Percentiles rank a stretch among this genome's conserved stretches.
These are phyloP conservation scores for Coix lacrymajobi DNA, from an alignment of 176 grass and related monocot species.

Conservation along the genomic window DNA sequence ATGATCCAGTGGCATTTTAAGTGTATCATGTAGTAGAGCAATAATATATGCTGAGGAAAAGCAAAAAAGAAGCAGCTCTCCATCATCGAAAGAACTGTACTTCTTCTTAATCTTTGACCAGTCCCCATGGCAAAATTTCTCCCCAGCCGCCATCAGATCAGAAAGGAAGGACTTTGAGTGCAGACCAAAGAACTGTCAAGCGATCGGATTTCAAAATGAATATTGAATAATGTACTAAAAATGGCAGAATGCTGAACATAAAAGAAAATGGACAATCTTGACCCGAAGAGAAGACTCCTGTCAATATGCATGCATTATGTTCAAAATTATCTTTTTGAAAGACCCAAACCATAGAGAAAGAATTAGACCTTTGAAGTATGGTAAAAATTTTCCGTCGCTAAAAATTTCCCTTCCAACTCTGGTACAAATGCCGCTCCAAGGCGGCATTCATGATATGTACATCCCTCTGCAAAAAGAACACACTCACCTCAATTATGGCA, in stretches of 20 bases:
- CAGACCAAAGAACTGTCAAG: slow-evolving; percentile 76
- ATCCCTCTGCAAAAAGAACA: slow-evolving; percentile 53
- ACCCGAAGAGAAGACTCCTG: neutral
- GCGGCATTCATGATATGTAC: slow-evolving; percentile 53
- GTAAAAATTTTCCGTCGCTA: slow-evolving; percentile 95
- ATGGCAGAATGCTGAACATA: neutral
- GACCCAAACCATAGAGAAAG: neutral
- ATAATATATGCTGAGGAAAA: slow-evolving; percentile 95
- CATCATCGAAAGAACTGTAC: slow-evolving; percentile 67
- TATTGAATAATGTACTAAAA: neutral
- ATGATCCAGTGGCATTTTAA: slow-evolving; percentile 64
- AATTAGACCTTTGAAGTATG: slow-evolving; percentile 73
- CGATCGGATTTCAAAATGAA: neutral
- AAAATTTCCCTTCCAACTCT: slow-evolving; percentile 64
- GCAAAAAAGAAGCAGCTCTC: slow-evolving; percentile 81
- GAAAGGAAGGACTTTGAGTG: slow-evolving; percentile 57
- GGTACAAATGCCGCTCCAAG: slow-evolving; percentile 67
- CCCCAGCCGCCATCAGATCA: slow-evolving; percentile 66
- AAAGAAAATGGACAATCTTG: slow-evolving; percentile 1
- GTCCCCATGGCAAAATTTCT: slow-evolving; percentile 81
- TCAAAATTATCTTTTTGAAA: neutral
- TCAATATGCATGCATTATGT: neutral
- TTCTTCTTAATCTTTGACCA: slow-evolving; percentile 72
- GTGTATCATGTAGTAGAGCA: slow-evolving; percentile 79
- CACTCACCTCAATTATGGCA: neutral